These are phyloP conservation scores for Alternaria burnsii DNA, from an alignment of 2,329 filamentous ascomycete species.

Conservation along the genomic window DNA sequence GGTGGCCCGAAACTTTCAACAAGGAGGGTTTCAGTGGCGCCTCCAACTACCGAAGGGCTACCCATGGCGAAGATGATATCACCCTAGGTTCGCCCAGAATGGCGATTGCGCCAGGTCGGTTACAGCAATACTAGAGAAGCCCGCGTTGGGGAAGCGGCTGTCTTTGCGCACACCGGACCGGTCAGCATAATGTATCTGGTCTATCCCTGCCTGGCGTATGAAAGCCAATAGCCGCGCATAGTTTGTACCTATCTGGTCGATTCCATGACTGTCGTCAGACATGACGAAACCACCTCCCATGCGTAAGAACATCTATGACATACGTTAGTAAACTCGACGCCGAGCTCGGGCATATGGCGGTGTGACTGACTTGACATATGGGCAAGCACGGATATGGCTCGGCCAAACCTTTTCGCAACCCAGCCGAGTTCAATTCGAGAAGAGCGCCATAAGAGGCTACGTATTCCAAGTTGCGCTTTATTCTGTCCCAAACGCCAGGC, in stretches of 20 bases:
- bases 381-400: conserved; percentile 87
- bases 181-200: conserved; percentile 60
- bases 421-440: conserved; percentile 89
- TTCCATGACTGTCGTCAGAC: conserved; percentile 93
- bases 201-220: conserved; percentile 71
- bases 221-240: conserved; percentile 76
- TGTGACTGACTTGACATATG: conserved; percentile 74
- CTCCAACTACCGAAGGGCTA: conserved; percentile 7
- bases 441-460: conserved; percentile 79
- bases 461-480: conserved; percentile 76
- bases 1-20: conserved; percentile 16
- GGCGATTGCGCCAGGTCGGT: conserved; percentile 38
- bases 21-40: conserved; percentile 17
- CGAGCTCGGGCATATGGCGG: conserved; percentile 23
- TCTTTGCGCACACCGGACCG: conserved; percentile 33
- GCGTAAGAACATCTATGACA: conserved; percentile 70
- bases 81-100: conserved; percentile 39
- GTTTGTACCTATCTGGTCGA: conserved; percentile 86
- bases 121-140: conserved; percentile 46
- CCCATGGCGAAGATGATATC: conserved; percentile 10
- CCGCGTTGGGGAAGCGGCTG: conserved; percentile 46
- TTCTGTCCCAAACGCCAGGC: conserved; percentile 74
- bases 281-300: conserved; percentile 85
- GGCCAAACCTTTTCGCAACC: conserved; percentile 84
- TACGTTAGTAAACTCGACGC: conserved; percentile 27